Evolutionary conservation across 2,329 filamentous ascomycete genomes (phyloP).

Genomic region (Penicillium sp.): DNA sequence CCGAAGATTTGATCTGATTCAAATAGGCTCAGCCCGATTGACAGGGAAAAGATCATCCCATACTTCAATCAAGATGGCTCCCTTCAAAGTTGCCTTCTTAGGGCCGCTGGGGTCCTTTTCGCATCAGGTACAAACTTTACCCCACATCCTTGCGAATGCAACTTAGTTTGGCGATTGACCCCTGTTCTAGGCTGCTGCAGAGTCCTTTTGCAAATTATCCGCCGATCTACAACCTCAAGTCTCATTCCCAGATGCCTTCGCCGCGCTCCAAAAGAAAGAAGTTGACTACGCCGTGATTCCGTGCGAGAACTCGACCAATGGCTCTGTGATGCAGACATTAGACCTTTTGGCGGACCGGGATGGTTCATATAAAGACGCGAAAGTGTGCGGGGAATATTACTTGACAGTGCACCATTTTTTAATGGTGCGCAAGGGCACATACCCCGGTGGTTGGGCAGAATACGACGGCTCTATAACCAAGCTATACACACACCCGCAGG

Average conservation of each 20-base stretch:
- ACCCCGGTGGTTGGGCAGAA: constrained; percentile 14
- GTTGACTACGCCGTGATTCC: constrained; percentile 73
- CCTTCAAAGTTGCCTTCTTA: constrained; percentile 46
- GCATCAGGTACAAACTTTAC: constrained; percentile 49
- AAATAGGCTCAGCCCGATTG: background rate
- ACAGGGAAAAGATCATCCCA: background rate
- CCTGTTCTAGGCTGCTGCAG: constrained; percentile 44
- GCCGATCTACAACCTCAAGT: constrained; percentile 28
- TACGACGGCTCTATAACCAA: constrained; percentile 56
- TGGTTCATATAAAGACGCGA: constrained; percentile 56
- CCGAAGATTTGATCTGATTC: background rate
- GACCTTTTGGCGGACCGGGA: constrained; percentile 75
- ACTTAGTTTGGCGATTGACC: constrained; percentile 1
- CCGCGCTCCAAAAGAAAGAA: constrained; percentile 59
- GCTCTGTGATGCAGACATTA: constrained; percentile 79
- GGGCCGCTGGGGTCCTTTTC: constrained; percentile 60
- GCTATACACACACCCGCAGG: constrained; percentile 89
- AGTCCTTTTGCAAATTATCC: constrained; percentile 37
- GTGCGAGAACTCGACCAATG: constrained; percentile 93
- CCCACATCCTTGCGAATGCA: constrained; percentile 18
- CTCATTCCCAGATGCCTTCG: constrained; percentile 60
- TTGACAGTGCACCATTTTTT: constrained; percentile 83
- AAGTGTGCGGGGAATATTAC: constrained; percentile 75
- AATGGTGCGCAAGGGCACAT: constrained; percentile 43
- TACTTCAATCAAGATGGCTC: constrained; percentile 15